Percentiles rank a stretch among this genome's conserved stretches.
These are phyloP conservation scores for Leccinum longicurvipes DNA, from an alignment of 768 basidiomycete species.

Conservation along the genomic window DNA sequence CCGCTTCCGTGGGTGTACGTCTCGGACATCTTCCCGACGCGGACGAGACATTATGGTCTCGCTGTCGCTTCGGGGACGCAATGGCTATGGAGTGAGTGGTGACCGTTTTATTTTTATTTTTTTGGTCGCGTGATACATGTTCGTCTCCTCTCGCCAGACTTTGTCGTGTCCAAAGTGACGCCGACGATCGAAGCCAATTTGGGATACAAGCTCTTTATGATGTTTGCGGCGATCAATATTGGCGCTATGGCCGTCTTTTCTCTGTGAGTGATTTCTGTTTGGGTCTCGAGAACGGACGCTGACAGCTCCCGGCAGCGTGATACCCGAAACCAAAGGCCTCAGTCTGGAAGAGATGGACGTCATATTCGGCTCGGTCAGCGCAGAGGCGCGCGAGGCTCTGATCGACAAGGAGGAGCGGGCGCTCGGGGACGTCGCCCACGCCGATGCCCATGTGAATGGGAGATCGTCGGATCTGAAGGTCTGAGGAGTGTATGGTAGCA, in stretches of 20 bases:
- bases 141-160: slow-evolving; percentile 41
- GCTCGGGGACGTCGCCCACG: slow-evolving; percentile 6
- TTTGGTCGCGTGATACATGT: not conserved
- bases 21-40: slow-evolving; percentile 83
- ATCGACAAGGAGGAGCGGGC: slow-evolving; percentile 46
- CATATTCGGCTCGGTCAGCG: slow-evolving; percentile 55
- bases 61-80: slow-evolving; percentile 73
- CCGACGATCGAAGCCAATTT: slow-evolving; percentile 58
- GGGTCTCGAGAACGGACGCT: not conserved
- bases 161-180: slow-evolving; percentile 69
- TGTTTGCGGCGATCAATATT: slow-evolving; percentile 75
- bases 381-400: slow-evolving; percentile 50
- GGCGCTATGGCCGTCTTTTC: slow-evolving; percentile 67
- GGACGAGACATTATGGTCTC: slow-evolving; percentile 79
- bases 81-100: slow-evolving; percentile 74
- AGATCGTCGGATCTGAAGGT: slow-evolving; percentile 5
- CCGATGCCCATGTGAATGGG: not conserved
- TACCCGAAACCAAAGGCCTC: slow-evolving; percentile 62
- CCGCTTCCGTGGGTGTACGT: slow-evolving; percentile 67
- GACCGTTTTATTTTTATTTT: not conserved
- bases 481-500: not conserved
- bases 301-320: slow-evolving; percentile 34
- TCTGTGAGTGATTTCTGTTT: slow-evolving; percentile 39
- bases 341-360: slow-evolving; percentile 56
- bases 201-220: slow-evolving; percentile 73